Conservation (phyloP, 148 eudicot genomes). For the Vaccinium vitisidaea region DNA sequence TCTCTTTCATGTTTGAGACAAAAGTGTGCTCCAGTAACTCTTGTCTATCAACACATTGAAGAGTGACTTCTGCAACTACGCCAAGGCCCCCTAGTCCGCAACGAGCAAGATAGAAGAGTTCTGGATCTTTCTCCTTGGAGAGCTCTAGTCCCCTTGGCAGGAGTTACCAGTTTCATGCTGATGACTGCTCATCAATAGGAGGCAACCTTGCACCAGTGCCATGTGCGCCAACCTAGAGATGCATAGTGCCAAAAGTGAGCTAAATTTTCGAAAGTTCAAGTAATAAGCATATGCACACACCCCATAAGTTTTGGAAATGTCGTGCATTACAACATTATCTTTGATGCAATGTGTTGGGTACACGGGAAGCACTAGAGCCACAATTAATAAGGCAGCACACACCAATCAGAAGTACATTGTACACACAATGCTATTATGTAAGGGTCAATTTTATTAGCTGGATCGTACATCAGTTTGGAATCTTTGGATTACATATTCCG, state of each 20-base stretch:
- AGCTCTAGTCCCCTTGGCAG: constrained; percentile 89
- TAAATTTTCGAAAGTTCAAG: constrained; percentile 8
- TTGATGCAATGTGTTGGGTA: neutral
- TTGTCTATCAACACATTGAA: constrained; percentile 93
- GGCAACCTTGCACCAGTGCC: constrained; percentile 97
- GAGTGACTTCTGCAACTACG: constrained; percentile 94
- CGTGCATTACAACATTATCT: neutral
- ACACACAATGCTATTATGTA: neutral
- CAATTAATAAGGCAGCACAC: neutral
- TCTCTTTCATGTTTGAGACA: constrained; percentile 69
- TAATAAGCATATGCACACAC: neutral
- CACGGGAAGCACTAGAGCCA: neutral
- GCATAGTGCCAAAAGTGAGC: constrained; percentile 20
- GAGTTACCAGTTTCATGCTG: constrained; percentile 91
- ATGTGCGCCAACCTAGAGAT: constrained; percentile 91
- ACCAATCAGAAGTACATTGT: neutral
- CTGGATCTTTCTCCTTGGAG: constrained; percentile 93
- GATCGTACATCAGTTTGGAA: neutral
- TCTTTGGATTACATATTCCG: neutral
- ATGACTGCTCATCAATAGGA: constrained; percentile 97
- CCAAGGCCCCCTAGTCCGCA: constrained; percentile 98
- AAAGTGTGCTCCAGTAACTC: constrained; percentile 96
- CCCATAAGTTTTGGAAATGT: neutral
- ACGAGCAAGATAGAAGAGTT: constrained; percentile 92
- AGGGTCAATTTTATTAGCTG: neutral